phyloP scores from a whole-genome alignment of 768 basidiomycete species.

The Dioszegia hungarica region DNA sequence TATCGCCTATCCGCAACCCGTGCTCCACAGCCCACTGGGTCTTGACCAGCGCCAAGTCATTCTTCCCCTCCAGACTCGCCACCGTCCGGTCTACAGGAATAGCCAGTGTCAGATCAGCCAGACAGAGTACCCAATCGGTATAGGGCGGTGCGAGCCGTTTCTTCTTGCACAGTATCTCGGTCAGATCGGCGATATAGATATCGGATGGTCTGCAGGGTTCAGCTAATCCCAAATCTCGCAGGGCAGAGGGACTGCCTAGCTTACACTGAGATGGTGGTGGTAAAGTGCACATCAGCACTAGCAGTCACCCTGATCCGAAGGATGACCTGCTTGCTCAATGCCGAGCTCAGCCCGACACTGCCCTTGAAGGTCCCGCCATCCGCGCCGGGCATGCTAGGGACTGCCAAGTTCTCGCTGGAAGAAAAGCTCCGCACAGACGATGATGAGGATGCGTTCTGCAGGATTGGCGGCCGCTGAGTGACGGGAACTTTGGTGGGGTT shows the following conservation, averaged over 20 bases:
- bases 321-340: slow-evolving; percentile 59
- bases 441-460: slow-evolving; percentile 5
- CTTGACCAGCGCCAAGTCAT: slow-evolving; percentile 75
- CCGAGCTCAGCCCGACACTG: slow-evolving; percentile 46
- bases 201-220: slow-evolving; percentile 56
- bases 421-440: slow-evolving; percentile 48
- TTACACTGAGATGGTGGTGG: slow-evolving; percentile 86
- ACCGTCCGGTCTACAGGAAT: slow-evolving; percentile 93
- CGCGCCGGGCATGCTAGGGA: slow-evolving; percentile 49
- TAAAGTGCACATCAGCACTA: slow-evolving; percentile 74
- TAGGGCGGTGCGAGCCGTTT: slow-evolving; percentile 39
- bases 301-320: slow-evolving; percentile 76
- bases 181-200: slow-evolving; percentile 95
- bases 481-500: slow-evolving; percentile 4
- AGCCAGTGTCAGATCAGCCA: slow-evolving; percentile 53
- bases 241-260: slow-evolving; percentile 42
- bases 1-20: slow-evolving; percentile 64
- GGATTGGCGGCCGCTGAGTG: not conserved
- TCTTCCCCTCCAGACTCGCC: slow-evolving; percentile 84
- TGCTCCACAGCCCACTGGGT: slow-evolving; percentile 68
- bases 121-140: slow-evolving; percentile 54
- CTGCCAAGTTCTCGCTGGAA: slow-evolving; percentile 46
- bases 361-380: slow-evolving; percentile 45
- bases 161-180: slow-evolving; percentile 58
- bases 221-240: not conserved